These are phyloP conservation scores for Vaccinium corymbosum DNA, from an alignment of 148 eudicot genomes.

Conservation along the genomic window DNA sequence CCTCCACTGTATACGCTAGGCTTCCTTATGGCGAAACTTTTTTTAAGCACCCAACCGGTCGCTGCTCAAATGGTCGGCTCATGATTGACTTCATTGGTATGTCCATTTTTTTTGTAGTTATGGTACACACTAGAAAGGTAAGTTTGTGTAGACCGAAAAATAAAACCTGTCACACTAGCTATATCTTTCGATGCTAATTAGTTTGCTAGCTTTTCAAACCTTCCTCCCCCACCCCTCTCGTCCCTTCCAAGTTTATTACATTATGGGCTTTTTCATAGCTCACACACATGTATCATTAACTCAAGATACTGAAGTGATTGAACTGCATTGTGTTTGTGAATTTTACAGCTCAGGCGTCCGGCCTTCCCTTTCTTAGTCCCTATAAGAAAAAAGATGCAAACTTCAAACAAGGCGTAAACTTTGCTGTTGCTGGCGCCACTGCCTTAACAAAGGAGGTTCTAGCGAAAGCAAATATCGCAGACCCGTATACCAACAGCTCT, in stretches of 20 bases:
- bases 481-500: background rate
- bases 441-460: background rate
- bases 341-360: background rate
- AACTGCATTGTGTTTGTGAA: background rate
- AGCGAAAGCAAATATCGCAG: background rate
- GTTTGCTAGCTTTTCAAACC: too few relatives aligned
- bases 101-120: background rate
- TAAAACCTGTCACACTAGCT: too few relatives aligned
- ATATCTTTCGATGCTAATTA: too few relatives aligned
- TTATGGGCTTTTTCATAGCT: background rate
- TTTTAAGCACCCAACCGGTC: background rate
- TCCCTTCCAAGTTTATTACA: too few relatives aligned
- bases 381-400: background rate
- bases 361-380: background rate
- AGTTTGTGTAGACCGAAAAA: too few relatives aligned
- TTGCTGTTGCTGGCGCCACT: background rate
- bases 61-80: background rate
- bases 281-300: background rate
- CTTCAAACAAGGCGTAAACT: background rate
- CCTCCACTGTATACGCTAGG: background rate
- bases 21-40: background rate
- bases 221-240: too few relatives aligned
- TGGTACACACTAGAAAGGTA: too few relatives aligned
- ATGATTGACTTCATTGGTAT: slow-evolving; percentile 3
- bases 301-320: background rate